These are phyloP conservation scores for Blastobotrys persicus DNA, from an alignment of 1,139 yeast genomes.

Conservation along the genomic window DNA sequence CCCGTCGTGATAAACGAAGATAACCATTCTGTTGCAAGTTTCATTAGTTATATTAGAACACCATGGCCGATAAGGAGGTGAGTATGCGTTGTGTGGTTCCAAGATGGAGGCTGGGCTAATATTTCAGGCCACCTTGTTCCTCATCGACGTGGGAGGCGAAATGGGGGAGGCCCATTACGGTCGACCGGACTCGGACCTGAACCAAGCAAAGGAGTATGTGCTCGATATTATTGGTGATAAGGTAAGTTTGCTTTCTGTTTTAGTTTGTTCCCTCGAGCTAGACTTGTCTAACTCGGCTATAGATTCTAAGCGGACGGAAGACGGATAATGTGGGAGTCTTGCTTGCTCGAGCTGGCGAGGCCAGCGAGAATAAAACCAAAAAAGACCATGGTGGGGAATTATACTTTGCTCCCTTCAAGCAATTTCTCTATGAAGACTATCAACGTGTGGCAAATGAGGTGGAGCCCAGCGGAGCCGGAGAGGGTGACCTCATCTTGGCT, in stretches of 20 bases:
- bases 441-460: conserved; percentile 27
- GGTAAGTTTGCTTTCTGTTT: conserved; percentile 29
- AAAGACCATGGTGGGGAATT: conserved; percentile 18
- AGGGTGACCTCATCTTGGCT: conserved; percentile 35
- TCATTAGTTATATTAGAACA: not conserved
- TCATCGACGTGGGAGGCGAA: conserved; percentile 50
- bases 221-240: conserved; percentile 46
- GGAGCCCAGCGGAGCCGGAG: conserved; percentile 30
- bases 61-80: conserved; percentile 39
- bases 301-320: conserved; percentile 49
- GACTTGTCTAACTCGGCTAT: too few relatives aligned
- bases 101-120: not conserved
- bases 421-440: conserved; percentile 32
- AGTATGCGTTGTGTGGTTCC: conserved; percentile 21
- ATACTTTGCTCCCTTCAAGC: conserved; percentile 15
- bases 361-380: conserved; percentile 16
- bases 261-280: not conserved
- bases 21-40: not conserved
- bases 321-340: conserved; percentile 54
- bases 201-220: conserved; percentile 43
- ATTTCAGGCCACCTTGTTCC: conserved; percentile 45
- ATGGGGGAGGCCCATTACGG: conserved; percentile 40
- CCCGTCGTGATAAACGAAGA: too few relatives aligned
- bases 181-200: conserved; percentile 37
- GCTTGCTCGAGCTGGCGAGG: conserved; percentile 39